Base-by-base conservation (phyloP, 1,284 basidiomycete species). In the Pulchroboletus neoregius region DNA sequence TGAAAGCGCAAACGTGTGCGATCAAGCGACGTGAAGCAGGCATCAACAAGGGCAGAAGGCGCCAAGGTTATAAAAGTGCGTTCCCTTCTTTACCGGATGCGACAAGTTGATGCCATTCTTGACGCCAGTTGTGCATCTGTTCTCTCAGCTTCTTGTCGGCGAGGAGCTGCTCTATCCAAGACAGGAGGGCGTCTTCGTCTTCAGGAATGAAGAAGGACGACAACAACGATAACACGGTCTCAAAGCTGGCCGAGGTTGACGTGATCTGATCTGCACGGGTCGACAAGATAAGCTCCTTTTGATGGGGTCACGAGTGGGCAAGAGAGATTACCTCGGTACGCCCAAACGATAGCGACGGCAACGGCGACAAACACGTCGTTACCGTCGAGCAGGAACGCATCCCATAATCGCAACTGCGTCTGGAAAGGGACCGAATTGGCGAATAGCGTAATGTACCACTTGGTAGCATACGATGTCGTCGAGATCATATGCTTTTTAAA, bases 361-460 rank as follows among this genome's bases (percentile, higher is more conserved):
- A 91, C 80, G 27, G 91, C 76, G 36, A 97, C 75, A 54, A 97
- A 89, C 6, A 94, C 74, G 62, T 99, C 94, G 58, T 82, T 78
- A 5, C 96, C 96, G 53, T 97, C 93, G 18, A 95, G 68, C 39
- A 97, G 73, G 61, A 95, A 88, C 1, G 82, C 90, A 66, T 99
- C 95, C 95, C 95, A 99, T 18, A 99, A 64, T 48, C 96, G 78
- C 32, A 99, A 71, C 71, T 97, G 94, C 36, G 87, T 92, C 68
- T 94, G 89, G 66, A 96, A 99, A 11, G 95, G 94, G n/a, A 99
- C 84, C 1, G 88, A 88, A 63, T 96, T 97, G 43, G 93, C 84
- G 60, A 94, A 95, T 13, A 99, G 73, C 2, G 96, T 99, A 66
- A 99, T 99, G 68, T 97, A 99, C 94, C 95, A 99, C 68, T 97